These are phyloP conservation scores for Trichoderma koningii DNA, from an alignment of 2,329 filamentous ascomycete genomes.

Conservation along the genomic window DNA sequence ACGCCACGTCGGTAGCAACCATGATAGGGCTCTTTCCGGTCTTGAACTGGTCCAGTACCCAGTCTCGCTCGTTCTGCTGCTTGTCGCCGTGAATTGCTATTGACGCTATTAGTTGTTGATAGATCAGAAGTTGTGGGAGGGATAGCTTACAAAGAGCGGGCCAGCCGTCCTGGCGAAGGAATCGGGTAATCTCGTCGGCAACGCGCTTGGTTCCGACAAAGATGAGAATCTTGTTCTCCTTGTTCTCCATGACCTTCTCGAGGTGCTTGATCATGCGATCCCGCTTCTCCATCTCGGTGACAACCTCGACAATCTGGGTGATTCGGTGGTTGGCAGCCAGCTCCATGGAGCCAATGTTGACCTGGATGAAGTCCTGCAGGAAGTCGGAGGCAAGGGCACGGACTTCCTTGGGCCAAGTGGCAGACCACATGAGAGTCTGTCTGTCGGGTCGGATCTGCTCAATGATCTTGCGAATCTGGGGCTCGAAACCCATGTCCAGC, in stretches of 20 bases:
- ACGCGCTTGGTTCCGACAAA: slow-evolving; percentile 95
- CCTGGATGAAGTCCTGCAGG: slow-evolving; percentile 94
- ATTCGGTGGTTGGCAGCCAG: slow-evolving; percentile 97
- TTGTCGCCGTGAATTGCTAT: slow-evolving; percentile 97
- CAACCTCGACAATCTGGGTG: slow-evolving; percentile 95
- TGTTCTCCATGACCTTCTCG: slow-evolving; percentile 97
- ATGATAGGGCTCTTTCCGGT: slow-evolving; percentile 99
- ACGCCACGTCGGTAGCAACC: slow-evolving; percentile 99
- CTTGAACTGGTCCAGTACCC: slow-evolving; percentile 99
- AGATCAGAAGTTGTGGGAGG: too few species aligned
- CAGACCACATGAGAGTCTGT: slow-evolving; percentile 99
- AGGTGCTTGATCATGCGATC: slow-evolving; percentile 97
- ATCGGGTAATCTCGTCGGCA: slow-evolving; percentile 95
- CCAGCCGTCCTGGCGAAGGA: slow-evolving; percentile 97
- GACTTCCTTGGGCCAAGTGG: slow-evolving; percentile 98
- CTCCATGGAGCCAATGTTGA: slow-evolving; percentile 97
- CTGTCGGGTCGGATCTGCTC: slow-evolving; percentile 95
- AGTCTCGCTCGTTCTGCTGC: slow-evolving; percentile 99
- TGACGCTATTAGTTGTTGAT: slow-evolving; percentile 33
- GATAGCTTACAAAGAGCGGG: slow-evolving; percentile 80
- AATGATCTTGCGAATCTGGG: slow-evolving; percentile 98
- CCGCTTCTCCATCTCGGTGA: slow-evolving; percentile 95
- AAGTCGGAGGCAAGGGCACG: slow-evolving; percentile 88
- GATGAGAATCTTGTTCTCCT: slow-evolving; percentile 91
- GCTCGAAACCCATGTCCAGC: slow-evolving; percentile 99